Evolutionary conservation across 768 basidiomycete genomes (phyloP).

Genomic region (Pleurotus citrinopileatus): DNA sequence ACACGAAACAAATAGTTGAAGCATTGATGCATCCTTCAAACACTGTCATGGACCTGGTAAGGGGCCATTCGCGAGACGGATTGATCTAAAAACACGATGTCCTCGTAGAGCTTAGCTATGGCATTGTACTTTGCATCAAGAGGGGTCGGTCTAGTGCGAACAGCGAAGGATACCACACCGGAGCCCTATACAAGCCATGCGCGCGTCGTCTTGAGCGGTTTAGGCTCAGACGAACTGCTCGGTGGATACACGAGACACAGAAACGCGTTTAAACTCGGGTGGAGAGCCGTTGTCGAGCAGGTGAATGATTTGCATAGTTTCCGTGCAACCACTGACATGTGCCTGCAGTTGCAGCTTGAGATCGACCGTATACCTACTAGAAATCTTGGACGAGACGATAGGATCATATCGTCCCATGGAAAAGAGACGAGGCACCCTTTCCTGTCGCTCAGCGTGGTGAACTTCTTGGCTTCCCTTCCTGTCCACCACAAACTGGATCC

Average conservation of each 20-base stretch:
- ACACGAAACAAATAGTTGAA: constrained; percentile 52
- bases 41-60: constrained; percentile 90
- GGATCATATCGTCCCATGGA: constrained; percentile 86
- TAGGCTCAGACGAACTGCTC: constrained; percentile 94
- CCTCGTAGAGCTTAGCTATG: constrained; percentile 76
- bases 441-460: constrained; percentile 75
- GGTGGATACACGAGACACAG: constrained; percentile 94
- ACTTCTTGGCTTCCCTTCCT: constrained; percentile 74
- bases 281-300: constrained; percentile 79
- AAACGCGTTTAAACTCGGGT: constrained; percentile 67
- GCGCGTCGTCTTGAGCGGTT: constrained; percentile 81
- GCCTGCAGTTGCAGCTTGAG: constrained; percentile 78
- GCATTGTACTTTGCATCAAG: constrained; percentile 93
- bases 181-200: constrained; percentile 69
- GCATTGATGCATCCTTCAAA: constrained; percentile 74
- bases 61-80: neutral
- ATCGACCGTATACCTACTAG: constrained; percentile 83
- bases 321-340: neutral
- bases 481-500: constrained; percentile 84
- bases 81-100: neutral
- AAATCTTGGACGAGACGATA: constrained; percentile 93
- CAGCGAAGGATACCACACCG: constrained; percentile 25
- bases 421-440: constrained; percentile 94
- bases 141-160: constrained; percentile 61
- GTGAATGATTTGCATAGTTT: constrained; percentile 34